Percentiles rank a stretch among this genome's conserved stretches.
Conservation (phyloP, 2,329 filamentous ascomycete genomes). For the Scedosporium apiospermum region DNA sequence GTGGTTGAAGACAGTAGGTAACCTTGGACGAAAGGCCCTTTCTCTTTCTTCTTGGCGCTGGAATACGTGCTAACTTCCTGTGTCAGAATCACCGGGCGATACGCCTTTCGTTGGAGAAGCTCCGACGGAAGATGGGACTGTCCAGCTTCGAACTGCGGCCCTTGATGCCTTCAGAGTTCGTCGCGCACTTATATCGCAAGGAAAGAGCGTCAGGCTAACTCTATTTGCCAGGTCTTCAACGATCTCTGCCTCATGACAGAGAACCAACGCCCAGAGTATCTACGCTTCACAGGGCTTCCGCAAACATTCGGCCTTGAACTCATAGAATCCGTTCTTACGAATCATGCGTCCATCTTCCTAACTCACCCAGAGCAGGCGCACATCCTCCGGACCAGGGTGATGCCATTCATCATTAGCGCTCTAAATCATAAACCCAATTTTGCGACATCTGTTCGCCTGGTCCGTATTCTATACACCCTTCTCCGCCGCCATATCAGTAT, state of each 20-base stretch:
- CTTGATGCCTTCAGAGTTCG: constrained; percentile 72
- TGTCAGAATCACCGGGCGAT: constrained; percentile 34
- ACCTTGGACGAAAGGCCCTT: neutral
- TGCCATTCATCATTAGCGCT: constrained; percentile 73
- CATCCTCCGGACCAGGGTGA: constrained; percentile 64
- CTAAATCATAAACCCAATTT: constrained; percentile 73
- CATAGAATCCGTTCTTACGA: constrained; percentile 81
- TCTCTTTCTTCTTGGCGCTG: neutral
- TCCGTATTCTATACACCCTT: constrained; percentile 74
- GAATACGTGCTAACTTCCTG: neutral
- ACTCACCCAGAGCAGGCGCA: constrained; percentile 72
- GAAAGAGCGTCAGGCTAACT: neutral
- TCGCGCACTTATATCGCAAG: neutral
- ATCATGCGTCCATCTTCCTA: constrained; percentile 72
- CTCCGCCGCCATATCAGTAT: constrained; percentile 69
- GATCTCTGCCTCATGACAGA: constrained; percentile 85
- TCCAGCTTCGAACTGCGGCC: constrained; percentile 64
- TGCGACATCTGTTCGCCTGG: constrained; percentile 69
- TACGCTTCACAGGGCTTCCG: constrained; percentile 68
- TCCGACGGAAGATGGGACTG: constrained; percentile 51
- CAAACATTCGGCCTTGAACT: constrained; percentile 82
- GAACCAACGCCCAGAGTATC: constrained; percentile 71
- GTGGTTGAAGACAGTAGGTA: constrained; percentile 66
- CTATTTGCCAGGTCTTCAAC: constrained; percentile 56
- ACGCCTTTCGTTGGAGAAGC: constrained; percentile 56